Evolutionary conservation across 1,284 basidiomycete species (phyloP), one percentile per base, ranked within the genome.

Genomic region (Ceraceosorus bombacis): DNA sequence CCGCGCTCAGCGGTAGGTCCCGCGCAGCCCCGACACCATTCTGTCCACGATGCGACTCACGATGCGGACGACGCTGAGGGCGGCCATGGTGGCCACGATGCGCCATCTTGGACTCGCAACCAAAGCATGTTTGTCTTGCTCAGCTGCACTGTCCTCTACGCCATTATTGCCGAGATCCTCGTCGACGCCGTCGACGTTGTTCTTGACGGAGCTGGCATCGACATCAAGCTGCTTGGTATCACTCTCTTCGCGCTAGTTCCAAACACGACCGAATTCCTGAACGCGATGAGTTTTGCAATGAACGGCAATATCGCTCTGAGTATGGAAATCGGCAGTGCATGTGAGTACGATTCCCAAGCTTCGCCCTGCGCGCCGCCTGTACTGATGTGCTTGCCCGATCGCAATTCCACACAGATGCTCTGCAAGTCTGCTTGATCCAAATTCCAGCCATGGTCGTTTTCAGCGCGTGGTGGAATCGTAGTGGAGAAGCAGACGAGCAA

Each of bases 311-410:
- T 99, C 68, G 91, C 95, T 1, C 81, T 99, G 3, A 74, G 72
- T 12, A 95, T 99, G 91, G 95, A 99, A 80, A 99, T 99, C 68
- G 95, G 95, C 12, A 97, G 93, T 0, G 95, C 95, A 1, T 99
- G 27, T 27, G 27, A 27, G 27, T 27, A 27, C 27, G 27, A 1
- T 27, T 27, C 27, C 27, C 27, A 27, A 27, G 27, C 27, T 27
- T 27, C 27, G 27, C 27, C 27, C 27, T 3, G 27, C 27, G 27
- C 27, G 2, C 27, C 27, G 27, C 27, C 27, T 27, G 27, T 27
- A 27, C 27, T 27, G 27, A 27, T 27, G 27, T 27, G 27, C 27
- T 27, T 27, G 27, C 27, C 27, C 27, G 27, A 27, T 27, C 27
- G 27, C 27, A 27, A 27, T 27, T 27, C 27, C 3, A 27, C 27